A percentile compares a stretch with the other conserved stretches of the same genome.
Evolutionary conservation across 163 green algal genomes (phyloP).

Genomic region (Volvox carteri): DNA sequence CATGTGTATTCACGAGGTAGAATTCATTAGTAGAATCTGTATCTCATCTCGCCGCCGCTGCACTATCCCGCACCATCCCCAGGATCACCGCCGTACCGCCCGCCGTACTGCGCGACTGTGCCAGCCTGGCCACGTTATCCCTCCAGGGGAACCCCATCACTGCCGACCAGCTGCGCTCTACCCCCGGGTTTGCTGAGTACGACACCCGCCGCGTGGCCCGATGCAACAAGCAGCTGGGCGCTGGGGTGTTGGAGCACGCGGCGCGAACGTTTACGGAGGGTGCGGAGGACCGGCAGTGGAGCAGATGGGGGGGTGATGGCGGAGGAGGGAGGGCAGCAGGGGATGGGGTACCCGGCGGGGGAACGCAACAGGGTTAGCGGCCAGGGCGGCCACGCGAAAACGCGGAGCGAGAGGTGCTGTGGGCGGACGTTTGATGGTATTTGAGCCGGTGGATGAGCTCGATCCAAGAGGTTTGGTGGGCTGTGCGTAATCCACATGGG

Average conservation of each 20-base stretch:
- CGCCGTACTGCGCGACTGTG: slow-evolving; percentile 66
- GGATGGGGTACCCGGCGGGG: no score
- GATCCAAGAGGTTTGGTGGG: no score
- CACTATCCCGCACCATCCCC: no score
- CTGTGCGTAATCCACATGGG: no score
- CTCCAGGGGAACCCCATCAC: slow-evolving; percentile 81
- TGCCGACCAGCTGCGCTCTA: slow-evolving; percentile 69
- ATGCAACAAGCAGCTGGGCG: slow-evolving; percentile 76
- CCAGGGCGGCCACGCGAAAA: no score
- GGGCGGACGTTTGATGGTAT: no score
- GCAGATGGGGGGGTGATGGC: slow-evolving; percentile 39
- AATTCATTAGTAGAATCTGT: no score
- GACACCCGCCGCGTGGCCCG: slow-evolving; percentile 70
- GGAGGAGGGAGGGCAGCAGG: not conserved
- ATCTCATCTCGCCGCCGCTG: no score
- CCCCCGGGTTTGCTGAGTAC: slow-evolving; percentile 65
- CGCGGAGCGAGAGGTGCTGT: no score
- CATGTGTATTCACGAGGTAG: no score
- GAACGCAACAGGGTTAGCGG: no score
- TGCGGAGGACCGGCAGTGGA: slow-evolving; percentile 73
- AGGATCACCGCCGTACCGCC: slow-evolving; percentile 61
- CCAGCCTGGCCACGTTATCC: slow-evolving; percentile 66
- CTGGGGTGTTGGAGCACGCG: slow-evolving; percentile 39
- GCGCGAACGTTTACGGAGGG: slow-evolving; percentile 75
- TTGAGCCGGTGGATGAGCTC: no score